Evolutionary conservation across 176 grass and related monocot species (phyloP), one percentile per base, ranked within the genome.

Genomic region (Eleusine coracana): DNA sequence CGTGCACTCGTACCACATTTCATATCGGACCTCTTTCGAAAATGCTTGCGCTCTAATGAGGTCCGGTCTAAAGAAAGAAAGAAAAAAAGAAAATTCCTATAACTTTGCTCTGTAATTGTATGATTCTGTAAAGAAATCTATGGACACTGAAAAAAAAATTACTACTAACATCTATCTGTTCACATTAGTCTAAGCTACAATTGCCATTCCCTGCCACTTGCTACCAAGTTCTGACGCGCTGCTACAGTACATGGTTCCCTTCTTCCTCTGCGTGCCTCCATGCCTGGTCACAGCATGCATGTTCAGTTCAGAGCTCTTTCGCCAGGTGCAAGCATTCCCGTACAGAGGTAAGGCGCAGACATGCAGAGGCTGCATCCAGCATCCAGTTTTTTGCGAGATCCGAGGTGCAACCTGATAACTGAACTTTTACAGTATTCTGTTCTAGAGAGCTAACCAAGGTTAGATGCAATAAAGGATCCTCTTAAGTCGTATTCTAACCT

Each of bases 381-480:
- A 68, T 70, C 65, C 13, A 16, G 1, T 80, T 28, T 2, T 31
- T n/a, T 7, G 70, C 25, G 62, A 68, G 83, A 89, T 78, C 78
- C 72, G n/a, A 86, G 77, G 58, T n/a, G 12, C 54, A 54, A 76
- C 11, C 9, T 11, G 39, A 21, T 70, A 42, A 80, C 1, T 3
- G 5, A 11, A 42, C 40, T 20, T 2, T 13, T 46, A 3, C 14
- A 31, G 5, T 28, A 25, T 20, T 14, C n/a, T 9, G 52, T 79
- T 75, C 50, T 62, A 78, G 52, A 41, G 49, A 60, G 25, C 20
- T 38, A 76, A 71, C 46, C 58, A 38, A 84, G 55, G 66, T 78
- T 90, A 61, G 66, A 77, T 9, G 46, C 48, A 50, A 27, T 21
- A 76, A 1, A 1, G 6, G 78, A 48, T 51, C 38, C 17, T 71